A percentile compares a stretch with the other conserved stretches of the same genome.
Evolutionary conservation across 371 early-diverging fungal species (phyloP).

Genomic region (Choanephora cucurbitarum): DNA sequence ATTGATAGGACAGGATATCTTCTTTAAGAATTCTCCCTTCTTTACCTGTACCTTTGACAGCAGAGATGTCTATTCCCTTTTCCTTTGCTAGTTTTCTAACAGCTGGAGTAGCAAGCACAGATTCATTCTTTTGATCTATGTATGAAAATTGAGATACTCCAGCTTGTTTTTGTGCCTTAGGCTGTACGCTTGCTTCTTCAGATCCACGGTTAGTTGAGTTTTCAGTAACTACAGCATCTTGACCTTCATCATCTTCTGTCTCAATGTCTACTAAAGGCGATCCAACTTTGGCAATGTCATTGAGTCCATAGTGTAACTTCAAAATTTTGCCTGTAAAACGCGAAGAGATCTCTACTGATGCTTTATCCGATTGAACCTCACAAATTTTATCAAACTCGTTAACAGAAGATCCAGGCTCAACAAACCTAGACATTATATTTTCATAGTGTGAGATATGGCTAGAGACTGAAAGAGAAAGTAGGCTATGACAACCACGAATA

Average conservation of each 20-base stretch:
- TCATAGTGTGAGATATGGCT: not conserved
- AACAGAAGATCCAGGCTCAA: conserved; percentile 89
- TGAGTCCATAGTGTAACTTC: conserved; percentile 80
- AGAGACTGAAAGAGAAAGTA: no score
- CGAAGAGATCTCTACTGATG: conserved; percentile 96
- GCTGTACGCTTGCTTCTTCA: not conserved
- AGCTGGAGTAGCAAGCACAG: conserved; percentile 82
- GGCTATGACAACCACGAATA: not conserved
- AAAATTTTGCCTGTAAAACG: conserved; percentile 87
- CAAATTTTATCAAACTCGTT: conserved; percentile 94
- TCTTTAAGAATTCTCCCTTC: conserved; percentile 89
- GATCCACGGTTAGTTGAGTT: not conserved
- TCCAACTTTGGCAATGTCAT: conserved; percentile 95
- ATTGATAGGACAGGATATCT: conserved; percentile 73
- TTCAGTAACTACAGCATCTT: not conserved
- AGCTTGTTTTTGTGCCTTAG: not conserved
- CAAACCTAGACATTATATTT: conserved; percentile 65
- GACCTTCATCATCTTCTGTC: conserved; percentile 51
- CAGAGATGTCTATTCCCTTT: conserved; percentile 70
- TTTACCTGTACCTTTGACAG: conserved; percentile 83
- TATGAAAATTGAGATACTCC: not conserved
- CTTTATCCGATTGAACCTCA: conserved; percentile 98
- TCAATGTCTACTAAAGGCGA: conserved; percentile 92
- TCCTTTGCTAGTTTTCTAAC: conserved; percentile 90
- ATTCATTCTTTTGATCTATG: not conserved